Percentiles rank a stretch among this genome's conserved stretches.
Evolutionary conservation across 495 filamentous ascomycete species (phyloP).

Genomic region (Talaromyces stipitatus): DNA sequence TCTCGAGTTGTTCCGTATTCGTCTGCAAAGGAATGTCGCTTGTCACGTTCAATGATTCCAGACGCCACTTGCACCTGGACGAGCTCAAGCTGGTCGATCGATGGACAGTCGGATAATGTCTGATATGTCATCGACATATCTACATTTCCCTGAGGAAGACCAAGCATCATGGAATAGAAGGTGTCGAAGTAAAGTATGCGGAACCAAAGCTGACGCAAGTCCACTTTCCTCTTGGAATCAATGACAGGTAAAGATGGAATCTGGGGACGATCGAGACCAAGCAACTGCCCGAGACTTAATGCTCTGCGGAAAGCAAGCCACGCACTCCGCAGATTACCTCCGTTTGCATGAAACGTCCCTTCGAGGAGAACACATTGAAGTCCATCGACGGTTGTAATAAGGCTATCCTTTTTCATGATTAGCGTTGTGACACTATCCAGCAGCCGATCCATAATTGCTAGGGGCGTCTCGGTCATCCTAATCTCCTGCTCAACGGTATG

Average conservation of each 20-base stretch:
- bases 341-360: conserved; percentile 12
- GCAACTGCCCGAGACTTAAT: conserved; percentile 11
- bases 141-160: conserved; percentile 32
- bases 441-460: neutral
- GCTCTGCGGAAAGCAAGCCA: conserved; percentile 15
- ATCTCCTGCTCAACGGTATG: conserved; percentile 6
- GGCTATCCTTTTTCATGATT: conserved; percentile 6
- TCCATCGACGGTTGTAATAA: conserved; percentile 13
- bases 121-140: conserved; percentile 21
- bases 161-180: conserved; percentile 38
- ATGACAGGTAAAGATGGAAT: neutral
- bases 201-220: conserved; percentile 20
- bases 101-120: conserved; percentile 4
- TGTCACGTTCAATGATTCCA: conserved; percentile 38
- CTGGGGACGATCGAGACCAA: conserved; percentile 8
- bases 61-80: conserved; percentile 16
- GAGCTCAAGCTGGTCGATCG: conserved; percentile 14
- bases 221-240: conserved; percentile 8
- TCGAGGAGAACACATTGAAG: conserved; percentile 14
- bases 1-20: conserved; percentile 22
- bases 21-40: conserved; percentile 7
- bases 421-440: neutral
- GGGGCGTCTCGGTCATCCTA: neutral
- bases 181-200: conserved; percentile 28
- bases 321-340: conserved; percentile 14